A percentile compares a stretch with the other conserved stretches of the same genome.
These are phyloP conservation scores for Penicillium sp. DNA, from an alignment of 2,329 filamentous ascomycete species.

Conservation along the genomic window DNA sequence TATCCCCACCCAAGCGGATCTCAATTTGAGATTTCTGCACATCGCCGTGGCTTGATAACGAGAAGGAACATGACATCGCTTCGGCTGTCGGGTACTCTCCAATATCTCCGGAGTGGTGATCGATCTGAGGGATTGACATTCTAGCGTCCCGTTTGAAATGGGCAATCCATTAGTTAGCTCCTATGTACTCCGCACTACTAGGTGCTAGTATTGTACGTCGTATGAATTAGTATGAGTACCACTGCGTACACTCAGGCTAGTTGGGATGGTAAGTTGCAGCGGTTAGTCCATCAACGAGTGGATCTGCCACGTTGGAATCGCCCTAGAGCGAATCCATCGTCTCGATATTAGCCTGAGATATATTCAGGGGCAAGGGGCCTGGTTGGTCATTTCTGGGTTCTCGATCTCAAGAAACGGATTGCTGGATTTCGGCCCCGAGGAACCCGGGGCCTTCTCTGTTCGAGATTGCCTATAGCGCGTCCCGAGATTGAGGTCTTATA, in stretches of 20 bases:
- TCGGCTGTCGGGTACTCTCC: slow-evolving; percentile 11
- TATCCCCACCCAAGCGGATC: slow-evolving; percentile 23
- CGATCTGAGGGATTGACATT: slow-evolving; percentile 8
- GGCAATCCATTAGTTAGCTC: background rate
- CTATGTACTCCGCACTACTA: background rate
- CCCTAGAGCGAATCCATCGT: background rate
- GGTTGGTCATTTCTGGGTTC: background rate
- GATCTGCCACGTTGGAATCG: background rate
- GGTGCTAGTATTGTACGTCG: background rate
- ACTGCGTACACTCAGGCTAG: no score
- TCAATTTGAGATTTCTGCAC: slow-evolving; percentile 19
- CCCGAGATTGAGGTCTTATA: background rate
- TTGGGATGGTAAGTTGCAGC: background rate
- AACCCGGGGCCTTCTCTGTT: background rate
- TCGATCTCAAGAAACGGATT: background rate
- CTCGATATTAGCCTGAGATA: background rate
- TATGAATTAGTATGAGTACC: background rate
- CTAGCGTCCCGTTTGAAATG: background rate
- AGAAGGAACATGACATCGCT: background rate
- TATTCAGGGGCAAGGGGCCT: background rate
- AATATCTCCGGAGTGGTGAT: slow-evolving; percentile 4
- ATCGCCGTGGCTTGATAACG: slow-evolving; percentile 13
- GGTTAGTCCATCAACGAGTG: background rate
- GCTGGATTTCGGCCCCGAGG: background rate
- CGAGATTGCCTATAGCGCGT: slow-evolving; percentile 3